These are phyloP conservation scores for Medicago ruthenica DNA, from an alignment of 306 rosid species.

Conservation along the genomic window DNA sequence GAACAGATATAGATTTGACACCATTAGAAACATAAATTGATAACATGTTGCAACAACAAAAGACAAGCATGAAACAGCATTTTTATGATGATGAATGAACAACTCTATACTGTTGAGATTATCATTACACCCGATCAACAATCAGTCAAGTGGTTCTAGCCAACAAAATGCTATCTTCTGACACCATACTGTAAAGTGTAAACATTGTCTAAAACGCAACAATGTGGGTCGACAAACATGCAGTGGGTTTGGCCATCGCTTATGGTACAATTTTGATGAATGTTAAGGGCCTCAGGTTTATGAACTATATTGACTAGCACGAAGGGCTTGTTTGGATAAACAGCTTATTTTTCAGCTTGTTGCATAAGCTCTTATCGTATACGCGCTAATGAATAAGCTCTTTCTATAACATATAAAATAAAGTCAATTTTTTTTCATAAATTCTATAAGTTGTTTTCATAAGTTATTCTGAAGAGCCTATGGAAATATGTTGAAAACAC, in stretches of 20 bases:
- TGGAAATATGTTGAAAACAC: no score
- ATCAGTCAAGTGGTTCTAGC: not conserved
- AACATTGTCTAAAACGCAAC: constrained; percentile 13
- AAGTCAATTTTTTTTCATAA: no score
- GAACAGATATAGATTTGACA: constrained; percentile 12
- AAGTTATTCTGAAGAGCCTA: no score
- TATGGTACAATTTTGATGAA: constrained; percentile 2
- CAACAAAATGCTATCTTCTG: not conserved
- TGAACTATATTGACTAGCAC: not conserved
- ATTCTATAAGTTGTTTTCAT: no score
- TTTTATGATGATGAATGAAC: constrained; percentile 24
- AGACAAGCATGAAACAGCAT: constrained; percentile 7
- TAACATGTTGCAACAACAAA: constrained; percentile 23
- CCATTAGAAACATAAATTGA: constrained; percentile 1
- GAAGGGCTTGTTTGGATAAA: no score
- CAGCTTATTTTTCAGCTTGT: no score
- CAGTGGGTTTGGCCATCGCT: constrained; percentile 3
- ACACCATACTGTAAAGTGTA: not conserved
- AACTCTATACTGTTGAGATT: constrained; percentile 7
- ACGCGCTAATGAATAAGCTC: no score
- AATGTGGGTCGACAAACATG: constrained; percentile 24
- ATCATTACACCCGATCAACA: not conserved
- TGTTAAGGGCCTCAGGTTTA: not conserved
- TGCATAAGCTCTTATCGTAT: no score
- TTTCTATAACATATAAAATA: no score